Base-by-base conservation (phyloP, 2,329 filamentous ascomycete species). In the Xylaria sp. region DNA sequence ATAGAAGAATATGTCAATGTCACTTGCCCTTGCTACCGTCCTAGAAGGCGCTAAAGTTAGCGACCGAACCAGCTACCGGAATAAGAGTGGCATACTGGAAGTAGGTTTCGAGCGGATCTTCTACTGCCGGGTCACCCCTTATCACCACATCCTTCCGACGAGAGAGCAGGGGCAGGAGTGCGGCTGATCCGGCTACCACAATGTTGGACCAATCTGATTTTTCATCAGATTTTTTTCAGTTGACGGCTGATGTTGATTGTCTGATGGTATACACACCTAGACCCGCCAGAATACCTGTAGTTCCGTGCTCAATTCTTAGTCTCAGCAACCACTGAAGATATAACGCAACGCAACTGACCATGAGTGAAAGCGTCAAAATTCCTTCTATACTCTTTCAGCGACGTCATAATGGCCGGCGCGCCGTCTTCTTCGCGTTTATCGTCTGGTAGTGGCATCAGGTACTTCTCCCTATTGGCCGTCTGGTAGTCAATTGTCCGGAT, bases 1-100 rank as follows among this genome's bases (percentile, higher is more conserved):
- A 20, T 57, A 57, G n/a, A 57, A 37, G 28, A 57, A 57, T 57
- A 57, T 57, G 20, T 57, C 55, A 12, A 57, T 25, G 13, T 57
- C 55, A 44, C 55, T 57, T 7, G 12, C 18, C n/a, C n/a, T 18
- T 41, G 55, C 37, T 20, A 57, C 41, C 18, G 55, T 57, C 55
- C 55, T 57, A 3, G 55, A 3, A 57, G 41, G 41, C 34, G 9
- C 13, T 3, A 28, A 28, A 28, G 8, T 57, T 18, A 44, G 55
- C 20, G 44, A 4, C 18, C 10, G 20, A 3, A n/a, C n/a, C 32
- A 23, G 52, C 13, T 13, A 56, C 18, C 2, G 15, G 52, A n/a
- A 25, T 20, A 54, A 13, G 9, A 15, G 4, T 20, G 12, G 10
- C 32, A 4, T 39, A 56, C 52, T 56, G 2, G 39, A 56, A 56